Conservation (phyloP, 768 basidiomycete species). For the Hygrophorus russula region DNA sequence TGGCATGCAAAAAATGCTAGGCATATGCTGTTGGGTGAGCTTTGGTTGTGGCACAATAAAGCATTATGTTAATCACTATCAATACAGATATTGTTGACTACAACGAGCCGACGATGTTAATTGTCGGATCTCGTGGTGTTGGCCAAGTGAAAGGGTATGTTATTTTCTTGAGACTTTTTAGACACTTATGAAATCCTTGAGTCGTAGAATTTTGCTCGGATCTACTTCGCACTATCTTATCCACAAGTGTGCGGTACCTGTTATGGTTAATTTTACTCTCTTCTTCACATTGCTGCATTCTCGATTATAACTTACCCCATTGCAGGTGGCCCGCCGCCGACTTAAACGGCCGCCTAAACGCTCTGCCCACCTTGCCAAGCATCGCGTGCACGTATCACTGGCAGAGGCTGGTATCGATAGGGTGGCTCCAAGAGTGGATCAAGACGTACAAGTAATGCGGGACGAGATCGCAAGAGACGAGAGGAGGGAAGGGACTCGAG, state of each 20-base stretch:
- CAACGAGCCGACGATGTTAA: conserved; percentile 80
- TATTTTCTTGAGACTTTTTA: not conserved
- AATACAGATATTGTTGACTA: conserved; percentile 71
- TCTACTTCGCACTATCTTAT: conserved; percentile 94
- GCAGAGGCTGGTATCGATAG: conserved; percentile 85
- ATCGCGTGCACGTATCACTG: conserved; percentile 75
- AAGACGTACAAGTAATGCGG: conserved; percentile 73
- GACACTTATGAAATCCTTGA: not conserved
- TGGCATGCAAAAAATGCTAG: conserved; percentile 95
- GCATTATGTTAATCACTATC: not conserved
- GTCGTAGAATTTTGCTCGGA: conserved; percentile 72
- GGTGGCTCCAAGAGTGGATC: conserved; percentile 75
- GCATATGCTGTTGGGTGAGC: conserved; percentile 73
- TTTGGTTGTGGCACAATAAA: not conserved
- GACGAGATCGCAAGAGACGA: conserved; percentile 65
- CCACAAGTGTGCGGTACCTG: conserved; percentile 90
- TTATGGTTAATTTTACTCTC: conserved; percentile 48
- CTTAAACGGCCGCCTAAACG: conserved; percentile 81
- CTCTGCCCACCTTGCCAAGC: conserved; percentile 69
- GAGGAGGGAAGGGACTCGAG: conserved; percentile 26
- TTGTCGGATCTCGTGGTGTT: conserved; percentile 89
- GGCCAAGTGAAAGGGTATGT: conserved; percentile 79
- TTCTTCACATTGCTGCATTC: conserved; percentile 2
- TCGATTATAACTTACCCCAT: not conserved
- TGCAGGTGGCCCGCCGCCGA: conserved; percentile 69